Conservation (phyloP, 1,284 basidiomycete genomes). For the Phellinidium pouzarii region DNA sequence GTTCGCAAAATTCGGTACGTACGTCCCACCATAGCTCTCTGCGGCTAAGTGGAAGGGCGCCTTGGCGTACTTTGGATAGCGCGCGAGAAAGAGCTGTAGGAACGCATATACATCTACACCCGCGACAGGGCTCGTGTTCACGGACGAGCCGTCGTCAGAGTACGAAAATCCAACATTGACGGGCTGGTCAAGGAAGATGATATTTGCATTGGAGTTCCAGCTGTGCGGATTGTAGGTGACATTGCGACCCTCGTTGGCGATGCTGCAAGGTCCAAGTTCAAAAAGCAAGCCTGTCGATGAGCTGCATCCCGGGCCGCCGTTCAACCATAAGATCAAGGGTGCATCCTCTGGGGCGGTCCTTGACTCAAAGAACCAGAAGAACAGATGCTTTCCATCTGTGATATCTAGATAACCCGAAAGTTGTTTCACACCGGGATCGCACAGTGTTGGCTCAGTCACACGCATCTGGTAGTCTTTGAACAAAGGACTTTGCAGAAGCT, state of each 20-base stretch:
- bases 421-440: slow-evolving; percentile 79
- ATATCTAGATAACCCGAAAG: slow-evolving; percentile 90
- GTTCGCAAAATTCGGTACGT: slow-evolving; percentile 72
- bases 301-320: slow-evolving; percentile 77
- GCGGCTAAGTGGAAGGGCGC: slow-evolving; percentile 67
- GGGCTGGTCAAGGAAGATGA: slow-evolving; percentile 83
- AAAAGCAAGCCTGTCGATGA: slow-evolving; percentile 78
- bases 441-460: slow-evolving; percentile 68
- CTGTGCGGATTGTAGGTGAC: slow-evolving; percentile 70
- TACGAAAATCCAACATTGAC: slow-evolving; percentile 89
- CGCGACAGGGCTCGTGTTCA: slow-evolving; percentile 67
- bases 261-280: slow-evolving; percentile 82
- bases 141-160: slow-evolving; percentile 59
- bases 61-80: slow-evolving; percentile 62
- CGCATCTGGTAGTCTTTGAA: slow-evolving; percentile 68
- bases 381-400: slow-evolving; percentile 77
- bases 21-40: slow-evolving; percentile 77
- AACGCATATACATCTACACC: slow-evolving; percentile 88
- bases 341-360: slow-evolving; percentile 66
- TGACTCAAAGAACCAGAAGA: slow-evolving; percentile 90
- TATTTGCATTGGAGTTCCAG: slow-evolving; percentile 63
- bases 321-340: slow-evolving; percentile 85
- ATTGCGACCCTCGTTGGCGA: slow-evolving; percentile 61
- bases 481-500: slow-evolving; percentile 66
- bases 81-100: slow-evolving; percentile 77